Evolutionary conservation across 495 filamentous ascomycete genomes (phyloP).

Genomic region (Corynascus novoguineensis): DNA sequence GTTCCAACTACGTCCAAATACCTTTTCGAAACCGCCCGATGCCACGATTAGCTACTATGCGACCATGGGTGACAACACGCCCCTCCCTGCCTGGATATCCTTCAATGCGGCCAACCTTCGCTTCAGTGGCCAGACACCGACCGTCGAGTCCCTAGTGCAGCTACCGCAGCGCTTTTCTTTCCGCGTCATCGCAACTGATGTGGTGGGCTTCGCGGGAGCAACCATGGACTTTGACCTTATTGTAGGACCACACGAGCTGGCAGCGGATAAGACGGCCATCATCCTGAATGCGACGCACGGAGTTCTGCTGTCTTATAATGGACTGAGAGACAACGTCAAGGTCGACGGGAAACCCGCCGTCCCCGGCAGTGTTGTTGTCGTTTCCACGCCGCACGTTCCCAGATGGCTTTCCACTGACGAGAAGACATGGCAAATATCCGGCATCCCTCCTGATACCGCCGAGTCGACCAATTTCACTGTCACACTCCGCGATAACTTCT

Average conservation of each 20-base stretch:
- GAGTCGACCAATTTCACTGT: constrained; percentile 61
- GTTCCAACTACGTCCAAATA: constrained; percentile 35
- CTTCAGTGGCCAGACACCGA: constrained; percentile 71
- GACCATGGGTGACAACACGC: constrained; percentile 67
- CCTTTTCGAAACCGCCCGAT: constrained; percentile 31
- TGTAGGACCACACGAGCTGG: constrained; percentile 62
- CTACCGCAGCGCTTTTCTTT: constrained; percentile 69
- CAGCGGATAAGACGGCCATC: constrained; percentile 52
- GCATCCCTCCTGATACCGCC: constrained; percentile 53
- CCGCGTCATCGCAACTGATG: constrained; percentile 72
- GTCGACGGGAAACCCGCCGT: constrained; percentile 55
- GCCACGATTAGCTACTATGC: constrained; percentile 60
- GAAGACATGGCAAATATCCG: constrained; percentile 55
- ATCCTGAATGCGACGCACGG: constrained; percentile 56
- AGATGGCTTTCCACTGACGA: constrained; percentile 67
- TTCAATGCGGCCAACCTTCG: constrained; percentile 61
- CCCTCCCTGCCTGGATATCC: constrained; percentile 78
- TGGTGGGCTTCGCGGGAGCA: constrained; percentile 66
- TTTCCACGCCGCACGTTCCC: constrained; percentile 50
- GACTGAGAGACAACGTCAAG: constrained; percentile 49
- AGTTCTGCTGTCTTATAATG: constrained; percentile 48
- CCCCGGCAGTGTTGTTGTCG: constrained; percentile 41
- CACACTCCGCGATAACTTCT: constrained; percentile 56
- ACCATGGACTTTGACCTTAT: constrained; percentile 62
- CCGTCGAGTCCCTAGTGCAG: constrained; percentile 53